Conservation (phyloP, 2,329 filamentous ascomycete genomes). For the Allantophomopsis lycopodina region DNA sequence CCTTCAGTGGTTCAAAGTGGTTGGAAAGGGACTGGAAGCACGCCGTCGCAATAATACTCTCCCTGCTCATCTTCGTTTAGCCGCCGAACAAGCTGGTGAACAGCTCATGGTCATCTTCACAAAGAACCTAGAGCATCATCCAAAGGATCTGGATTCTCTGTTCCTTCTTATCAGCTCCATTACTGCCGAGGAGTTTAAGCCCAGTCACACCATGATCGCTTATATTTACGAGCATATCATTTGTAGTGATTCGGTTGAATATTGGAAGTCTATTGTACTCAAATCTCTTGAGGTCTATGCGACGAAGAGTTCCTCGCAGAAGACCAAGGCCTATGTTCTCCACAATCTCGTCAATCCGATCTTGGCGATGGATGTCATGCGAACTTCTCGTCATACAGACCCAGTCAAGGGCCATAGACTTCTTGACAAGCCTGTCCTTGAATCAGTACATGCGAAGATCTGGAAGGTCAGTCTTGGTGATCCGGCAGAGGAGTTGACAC, state of each 20-base stretch:
- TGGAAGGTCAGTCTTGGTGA: slow-evolving; percentile 86
- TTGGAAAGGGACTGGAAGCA: slow-evolving; percentile 67
- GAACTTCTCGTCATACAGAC: slow-evolving; percentile 51
- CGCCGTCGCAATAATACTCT: slow-evolving; percentile 59
- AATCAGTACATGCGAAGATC: slow-evolving; percentile 80
- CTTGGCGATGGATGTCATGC: slow-evolving; percentile 89
- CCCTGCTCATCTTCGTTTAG: slow-evolving; percentile 59
- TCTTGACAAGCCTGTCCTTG: slow-evolving; percentile 77
- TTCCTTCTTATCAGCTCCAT: slow-evolving; percentile 76
- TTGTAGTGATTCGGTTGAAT: slow-evolving; percentile 70
- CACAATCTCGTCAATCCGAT: slow-evolving; percentile 92
- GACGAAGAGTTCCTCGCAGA: slow-evolving; percentile 65
- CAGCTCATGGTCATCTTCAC: slow-evolving; percentile 79
- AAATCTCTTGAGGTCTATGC: slow-evolving; percentile 83
- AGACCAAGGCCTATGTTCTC: slow-evolving; percentile 84
- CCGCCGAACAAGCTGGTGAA: slow-evolving; percentile 79
- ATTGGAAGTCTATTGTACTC: slow-evolving; percentile 69
- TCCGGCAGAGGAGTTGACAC: slow-evolving; percentile 66
- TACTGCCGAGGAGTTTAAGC: slow-evolving; percentile 70
- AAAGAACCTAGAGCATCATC: slow-evolving; percentile 61
- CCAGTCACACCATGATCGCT: slow-evolving; percentile 59
- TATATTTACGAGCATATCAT: slow-evolving; percentile 84
- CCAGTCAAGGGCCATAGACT: slow-evolving; percentile 50
- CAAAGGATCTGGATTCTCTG: slow-evolving; percentile 68
- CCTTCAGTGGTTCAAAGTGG: slow-evolving; percentile 44